Base-by-base conservation (phyloP, 768 basidiomycete genomes). In the Tulasnella sp. region DNA sequence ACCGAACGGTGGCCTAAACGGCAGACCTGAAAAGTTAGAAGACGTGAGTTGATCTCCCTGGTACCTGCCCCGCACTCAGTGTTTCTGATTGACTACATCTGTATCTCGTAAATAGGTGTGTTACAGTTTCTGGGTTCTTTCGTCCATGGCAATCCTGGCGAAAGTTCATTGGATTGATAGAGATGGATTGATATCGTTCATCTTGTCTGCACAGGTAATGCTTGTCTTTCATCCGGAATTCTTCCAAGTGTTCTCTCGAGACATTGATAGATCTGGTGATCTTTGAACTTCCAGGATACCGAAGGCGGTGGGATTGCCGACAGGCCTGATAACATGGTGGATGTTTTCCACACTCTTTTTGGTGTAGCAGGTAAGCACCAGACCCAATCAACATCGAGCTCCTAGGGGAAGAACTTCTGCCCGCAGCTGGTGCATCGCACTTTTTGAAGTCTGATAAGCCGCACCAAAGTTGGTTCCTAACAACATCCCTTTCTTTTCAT, bases 261-360 rank as follows among this genome's bases (percentile, higher is more conserved):
- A 28, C n/a, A 46, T 33, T 31, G 7, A 5, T 22, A 9, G 34
- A 8, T 8, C 31, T 27, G 13, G 4, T 10, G n/a, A 10, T 19
- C 9, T 22, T 20, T n/a, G 28, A 27, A n/a, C n/a, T n/a, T n/a
- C n/a, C 68, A 98, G 82, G 95, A 98, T 60, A 68, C 74, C 0
- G 92, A 98, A 57, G 75, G 70, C 4, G 95, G 95, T 3, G 95
- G 95, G 0, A 95, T 98, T 24, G 83, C 91, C 0, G 95, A 99
- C 64, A 69, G 95, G 37, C 87, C 89, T 0, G 91, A 87, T 0
- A 80, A 99, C 63, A 82, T 91, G 76, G 79, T 79, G 1, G 95
- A 99, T 60, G 92, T 99, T n/a, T 99, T 95, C 65, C 93, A 99
- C 60, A 98, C 93, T 0, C 65, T 73, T 9, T 99, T 99, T 57